Conservation (phyloP, 345 rosid species). For the Salix udensis region DNA sequence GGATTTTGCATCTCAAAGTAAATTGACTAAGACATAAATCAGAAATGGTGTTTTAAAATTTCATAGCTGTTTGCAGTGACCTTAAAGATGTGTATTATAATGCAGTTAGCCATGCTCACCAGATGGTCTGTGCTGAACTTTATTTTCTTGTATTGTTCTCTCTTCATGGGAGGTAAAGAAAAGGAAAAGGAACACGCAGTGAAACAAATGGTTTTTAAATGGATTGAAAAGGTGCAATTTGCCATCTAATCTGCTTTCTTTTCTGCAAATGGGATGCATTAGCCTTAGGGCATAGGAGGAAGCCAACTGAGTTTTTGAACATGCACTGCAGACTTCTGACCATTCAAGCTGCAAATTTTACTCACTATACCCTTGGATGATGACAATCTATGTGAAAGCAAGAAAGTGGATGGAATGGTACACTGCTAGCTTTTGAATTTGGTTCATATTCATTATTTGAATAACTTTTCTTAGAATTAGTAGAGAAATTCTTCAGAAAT, state of each 20-base stretch:
- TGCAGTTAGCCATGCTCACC: too few species aligned
- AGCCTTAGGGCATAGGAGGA: background rate
- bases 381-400: background rate
- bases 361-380: background rate
- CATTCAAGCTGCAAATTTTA: background rate
- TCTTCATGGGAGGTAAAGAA: too few species aligned
- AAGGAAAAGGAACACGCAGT: too few species aligned
- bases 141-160: too few species aligned
- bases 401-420: background rate
- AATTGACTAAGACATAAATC: background rate
- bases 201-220: too few species aligned
- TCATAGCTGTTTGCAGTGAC: too few species aligned
- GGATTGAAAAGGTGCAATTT: too few species aligned
- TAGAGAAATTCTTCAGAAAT: background rate
- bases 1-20: background rate
- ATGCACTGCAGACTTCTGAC: background rate
- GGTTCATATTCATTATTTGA: background rate
- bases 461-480: background rate
- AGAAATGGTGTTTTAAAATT: too few species aligned
- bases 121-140: too few species aligned
- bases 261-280: background rate
- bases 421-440: background rate
- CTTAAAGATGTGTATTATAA: too few species aligned
- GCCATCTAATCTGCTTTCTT: background rate
- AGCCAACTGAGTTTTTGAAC: background rate